A percentile compares a stretch with the other conserved stretches of the same genome.
Evolutionary conservation across 2,329 filamentous ascomycete species (phyloP).

Genomic region (Paraconiothyrium brasiliense): DNA sequence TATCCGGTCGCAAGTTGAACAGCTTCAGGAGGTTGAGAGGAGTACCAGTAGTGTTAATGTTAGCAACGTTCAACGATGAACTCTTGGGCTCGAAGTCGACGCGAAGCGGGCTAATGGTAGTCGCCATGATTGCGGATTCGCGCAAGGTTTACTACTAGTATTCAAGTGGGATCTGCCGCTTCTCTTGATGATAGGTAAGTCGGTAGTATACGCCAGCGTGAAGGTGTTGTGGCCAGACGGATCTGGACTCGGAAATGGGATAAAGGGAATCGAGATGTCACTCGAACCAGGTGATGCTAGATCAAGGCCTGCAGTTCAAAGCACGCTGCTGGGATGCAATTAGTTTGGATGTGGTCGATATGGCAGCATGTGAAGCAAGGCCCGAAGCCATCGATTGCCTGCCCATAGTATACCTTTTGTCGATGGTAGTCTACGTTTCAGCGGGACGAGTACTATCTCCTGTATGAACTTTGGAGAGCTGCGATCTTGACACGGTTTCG

Average conservation of each 20-base stretch:
- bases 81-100: slow-evolving; percentile 45
- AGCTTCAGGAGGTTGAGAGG: slow-evolving; percentile 39
- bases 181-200: slow-evolving; percentile 53
- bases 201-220: slow-evolving; percentile 53
- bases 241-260: slow-evolving; percentile 32
- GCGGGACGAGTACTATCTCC: slow-evolving; percentile 61
- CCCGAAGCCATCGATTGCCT: slow-evolving; percentile 45
- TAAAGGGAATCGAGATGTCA: slow-evolving; percentile 33
- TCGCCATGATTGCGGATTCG: slow-evolving; percentile 59
- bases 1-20: slow-evolving; percentile 36
- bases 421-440: slow-evolving; percentile 46
- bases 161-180: slow-evolving; percentile 60
- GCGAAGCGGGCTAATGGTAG: slow-evolving; percentile 45
- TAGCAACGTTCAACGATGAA: slow-evolving; percentile 50
- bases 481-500: slow-evolving; percentile 65
- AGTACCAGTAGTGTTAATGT: slow-evolving; percentile 41
- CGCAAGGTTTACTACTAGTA: slow-evolving; percentile 51
- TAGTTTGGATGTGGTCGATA: slow-evolving; percentile 42
- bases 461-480: slow-evolving; percentile 65
- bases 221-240: slow-evolving; percentile 35
- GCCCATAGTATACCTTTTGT: slow-evolving; percentile 52
- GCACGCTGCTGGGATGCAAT: slow-evolving; percentile 44
- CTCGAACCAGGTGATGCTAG: slow-evolving; percentile 42
- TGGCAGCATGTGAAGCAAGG: slow-evolving; percentile 38
- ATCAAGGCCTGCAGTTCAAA: slow-evolving; percentile 43